Conservation (phyloP, 176 grass and related monocot genomes). For the Avena sativa region DNA sequence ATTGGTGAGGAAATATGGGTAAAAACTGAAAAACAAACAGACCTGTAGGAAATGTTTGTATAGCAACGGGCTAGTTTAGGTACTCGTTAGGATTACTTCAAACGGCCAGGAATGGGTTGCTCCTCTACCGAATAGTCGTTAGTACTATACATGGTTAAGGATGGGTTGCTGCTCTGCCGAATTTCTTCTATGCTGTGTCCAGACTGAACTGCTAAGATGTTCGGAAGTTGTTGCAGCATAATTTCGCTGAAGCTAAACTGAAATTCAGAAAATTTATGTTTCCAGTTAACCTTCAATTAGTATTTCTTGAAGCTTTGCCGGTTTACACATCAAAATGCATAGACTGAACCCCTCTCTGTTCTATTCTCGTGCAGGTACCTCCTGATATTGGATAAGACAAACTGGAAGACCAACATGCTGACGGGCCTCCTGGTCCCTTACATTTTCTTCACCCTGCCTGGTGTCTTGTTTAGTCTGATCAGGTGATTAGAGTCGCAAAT, state of each 20-base stretch:
- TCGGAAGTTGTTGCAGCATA: neutral
- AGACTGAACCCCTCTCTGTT: neutral
- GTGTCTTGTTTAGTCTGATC: constrained; percentile 65
- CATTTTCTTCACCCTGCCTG: constrained; percentile 87
- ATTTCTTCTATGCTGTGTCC: no score
- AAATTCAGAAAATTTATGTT: neutral
- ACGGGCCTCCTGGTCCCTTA: constrained; percentile 90
- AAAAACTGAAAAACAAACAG: no score
- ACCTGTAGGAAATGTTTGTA: neutral
- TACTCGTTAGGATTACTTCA: no score
- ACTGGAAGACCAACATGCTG: constrained; percentile 98
- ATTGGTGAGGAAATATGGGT: neutral
- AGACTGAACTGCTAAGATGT: neutral
- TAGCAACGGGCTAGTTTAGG: neutral
- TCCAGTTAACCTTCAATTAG: neutral
- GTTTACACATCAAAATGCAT: neutral
- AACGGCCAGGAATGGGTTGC: no score
- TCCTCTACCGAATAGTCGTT: no score
- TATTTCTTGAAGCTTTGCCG: neutral
- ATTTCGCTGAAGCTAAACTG: neutral
- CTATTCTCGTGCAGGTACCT: constrained; percentile 69
- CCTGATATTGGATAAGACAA: constrained; percentile 87
- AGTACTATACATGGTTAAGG: no score
- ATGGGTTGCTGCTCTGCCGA: no score
- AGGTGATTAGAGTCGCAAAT: constrained; percentile 44